These are phyloP conservation scores for Zalaria obscura DNA, from an alignment of 2,329 filamentous ascomycete species.

Conservation along the genomic window DNA sequence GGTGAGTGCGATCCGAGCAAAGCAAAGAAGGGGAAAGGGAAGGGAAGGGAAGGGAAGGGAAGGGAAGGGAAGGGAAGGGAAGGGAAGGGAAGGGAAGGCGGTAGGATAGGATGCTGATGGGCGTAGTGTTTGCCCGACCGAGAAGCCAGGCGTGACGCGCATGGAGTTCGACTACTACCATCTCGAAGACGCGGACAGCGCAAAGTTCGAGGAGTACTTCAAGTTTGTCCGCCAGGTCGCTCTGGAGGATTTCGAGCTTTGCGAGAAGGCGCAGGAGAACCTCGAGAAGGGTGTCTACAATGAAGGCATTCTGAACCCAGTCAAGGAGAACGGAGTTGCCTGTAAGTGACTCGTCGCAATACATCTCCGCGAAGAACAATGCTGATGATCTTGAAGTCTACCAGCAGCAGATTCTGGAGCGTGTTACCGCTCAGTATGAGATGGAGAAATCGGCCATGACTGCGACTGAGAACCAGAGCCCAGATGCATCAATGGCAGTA, in stretches of 20 bases:
- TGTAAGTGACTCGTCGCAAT: background rate
- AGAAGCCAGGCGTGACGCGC: slow-evolving; percentile 33
- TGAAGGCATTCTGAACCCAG: slow-evolving; percentile 41
- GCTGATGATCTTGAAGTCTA: slow-evolving; percentile 22
- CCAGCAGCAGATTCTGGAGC: slow-evolving; percentile 30
- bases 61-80: too few species aligned
- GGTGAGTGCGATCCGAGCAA: slow-evolving; percentile 11
- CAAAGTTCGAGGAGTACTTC: slow-evolving; percentile 38
- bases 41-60: too few species aligned
- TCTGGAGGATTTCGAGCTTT: slow-evolving; percentile 42
- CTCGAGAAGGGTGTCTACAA: slow-evolving; percentile 38
- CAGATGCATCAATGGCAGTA: background rate
- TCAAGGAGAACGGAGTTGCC: slow-evolving; percentile 41
- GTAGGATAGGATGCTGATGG: too few species aligned
- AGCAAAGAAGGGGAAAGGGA: too few species aligned
- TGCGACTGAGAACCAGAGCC: background rate
- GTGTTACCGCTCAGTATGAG: slow-evolving; percentile 24
- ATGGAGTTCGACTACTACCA: slow-evolving; percentile 50
- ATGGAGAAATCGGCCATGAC: background rate
- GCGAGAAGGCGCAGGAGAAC: slow-evolving; percentile 41
- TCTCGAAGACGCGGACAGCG: slow-evolving; percentile 26
- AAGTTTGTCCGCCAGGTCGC: slow-evolving; percentile 43
- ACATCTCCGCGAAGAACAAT: background rate
- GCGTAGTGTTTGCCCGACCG: slow-evolving; percentile 31
- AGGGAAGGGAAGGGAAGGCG: too few species aligned